phyloP scores from a whole-genome alignment of 495 filamentous ascomycete genomes.

The Rhizodiscina lignyota region DNA sequence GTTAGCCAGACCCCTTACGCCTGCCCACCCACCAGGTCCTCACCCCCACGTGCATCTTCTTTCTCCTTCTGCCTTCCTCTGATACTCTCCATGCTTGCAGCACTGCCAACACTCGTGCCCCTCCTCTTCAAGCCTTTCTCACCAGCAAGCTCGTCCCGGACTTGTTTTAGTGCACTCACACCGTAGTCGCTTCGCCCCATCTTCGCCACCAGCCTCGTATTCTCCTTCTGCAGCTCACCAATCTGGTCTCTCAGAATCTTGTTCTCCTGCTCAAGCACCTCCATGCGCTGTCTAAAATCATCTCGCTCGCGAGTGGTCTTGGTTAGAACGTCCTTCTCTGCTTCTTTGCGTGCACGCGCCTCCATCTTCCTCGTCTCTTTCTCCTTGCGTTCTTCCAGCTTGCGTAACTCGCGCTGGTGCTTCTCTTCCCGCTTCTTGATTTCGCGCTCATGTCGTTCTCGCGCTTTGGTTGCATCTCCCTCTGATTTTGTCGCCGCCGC shows the following conservation, averaged over 20 bases:
- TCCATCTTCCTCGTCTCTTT: constrained; percentile 20
- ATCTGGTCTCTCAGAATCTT: constrained; percentile 20
- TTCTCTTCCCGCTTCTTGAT: constrained; percentile 46
- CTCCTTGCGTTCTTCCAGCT: constrained; percentile 39
- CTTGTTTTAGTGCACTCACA: constrained; percentile 16
- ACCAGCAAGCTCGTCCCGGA: constrained; percentile 14
- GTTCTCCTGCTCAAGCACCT: constrained; percentile 19
- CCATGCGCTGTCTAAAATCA: constrained; percentile 17
- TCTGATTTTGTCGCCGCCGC: constrained; percentile 21
- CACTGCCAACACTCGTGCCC: too few species aligned
- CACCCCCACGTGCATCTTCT: too few species aligned
- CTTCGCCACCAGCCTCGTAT: constrained; percentile 30
- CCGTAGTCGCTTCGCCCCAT: constrained; percentile 29
- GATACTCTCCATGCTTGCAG: too few species aligned
- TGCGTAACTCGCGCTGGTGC: constrained; percentile 41
- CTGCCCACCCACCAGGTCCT: too few species aligned
- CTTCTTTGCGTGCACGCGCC: constrained; percentile 16
- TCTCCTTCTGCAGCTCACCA: constrained; percentile 25
- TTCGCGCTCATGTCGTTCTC: constrained; percentile 43
- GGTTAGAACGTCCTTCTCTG: constrained; percentile 15
- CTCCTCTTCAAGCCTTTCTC: constrained; percentile 6
- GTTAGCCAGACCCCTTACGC: too few species aligned
- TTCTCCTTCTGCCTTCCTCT: too few species aligned
- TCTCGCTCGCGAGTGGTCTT: constrained; percentile 19
- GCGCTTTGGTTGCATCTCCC: constrained; percentile 28